Evolutionary conservation across 371 early-diverging fungal species (phyloP).

Genomic region (Lichtheimia corymbifera): DNA sequence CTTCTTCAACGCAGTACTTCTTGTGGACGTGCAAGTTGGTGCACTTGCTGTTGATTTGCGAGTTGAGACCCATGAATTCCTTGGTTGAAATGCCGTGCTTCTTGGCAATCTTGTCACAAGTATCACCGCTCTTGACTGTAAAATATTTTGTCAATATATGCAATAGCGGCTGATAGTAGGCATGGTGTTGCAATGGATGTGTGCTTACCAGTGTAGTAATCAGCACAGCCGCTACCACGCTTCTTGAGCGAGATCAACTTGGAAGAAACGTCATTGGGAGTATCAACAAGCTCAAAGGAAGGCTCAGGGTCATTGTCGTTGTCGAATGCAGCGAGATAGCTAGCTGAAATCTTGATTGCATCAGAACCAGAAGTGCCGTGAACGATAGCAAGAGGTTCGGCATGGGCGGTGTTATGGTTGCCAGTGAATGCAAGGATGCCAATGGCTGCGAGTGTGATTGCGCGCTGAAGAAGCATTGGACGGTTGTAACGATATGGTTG

Average conservation of each 20-base stretch:
- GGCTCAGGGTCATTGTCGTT: constrained; percentile 18
- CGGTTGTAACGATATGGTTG: background rate
- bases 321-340: constrained; percentile 24
- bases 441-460: constrained; percentile 23
- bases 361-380: constrained; percentile 13
- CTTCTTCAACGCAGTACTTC: constrained; percentile 38
- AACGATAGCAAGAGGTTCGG: constrained; percentile 15
- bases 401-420: constrained; percentile 10
- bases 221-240: constrained; percentile 23
- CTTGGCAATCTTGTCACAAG: constrained; percentile 31
- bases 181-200: constrained; percentile 2
- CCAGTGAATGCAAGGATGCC: constrained; percentile 24
- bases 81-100: constrained; percentile 24
- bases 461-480: constrained; percentile 22
- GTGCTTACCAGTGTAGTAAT: constrained; percentile 28
- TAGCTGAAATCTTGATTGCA: constrained; percentile 19
- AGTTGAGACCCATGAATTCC: constrained; percentile 31
- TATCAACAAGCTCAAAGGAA: constrained; percentile 28
- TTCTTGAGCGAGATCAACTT: constrained; percentile 22
- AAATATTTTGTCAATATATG: too few species aligned
- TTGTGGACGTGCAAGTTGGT: constrained; percentile 42
- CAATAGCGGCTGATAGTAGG: too few species aligned
- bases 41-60: constrained; percentile 39
- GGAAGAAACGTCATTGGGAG: constrained; percentile 9
- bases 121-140: constrained; percentile 33